A percentile compares a stretch with the other conserved stretches of the same genome.
phyloP scores from a whole-genome alignment of 2,329 filamentous ascomycete species.

The Aspergillus tanneri region DNA sequence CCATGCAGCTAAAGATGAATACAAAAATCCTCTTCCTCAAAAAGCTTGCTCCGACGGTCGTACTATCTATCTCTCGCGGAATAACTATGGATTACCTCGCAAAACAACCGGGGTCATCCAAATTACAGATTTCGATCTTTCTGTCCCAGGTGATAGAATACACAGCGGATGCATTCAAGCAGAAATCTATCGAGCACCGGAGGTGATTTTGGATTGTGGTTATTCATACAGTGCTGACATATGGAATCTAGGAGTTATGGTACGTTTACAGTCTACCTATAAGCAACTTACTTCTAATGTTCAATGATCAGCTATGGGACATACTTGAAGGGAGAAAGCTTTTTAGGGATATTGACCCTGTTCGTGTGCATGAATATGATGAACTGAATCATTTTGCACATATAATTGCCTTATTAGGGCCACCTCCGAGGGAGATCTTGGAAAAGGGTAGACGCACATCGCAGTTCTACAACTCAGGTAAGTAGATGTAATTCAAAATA shows the following conservation, averaged over 20 bases:
- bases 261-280: constrained; percentile 11
- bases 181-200: constrained; percentile 37
- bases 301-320: constrained; percentile 29
- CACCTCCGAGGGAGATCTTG: constrained; percentile 32
- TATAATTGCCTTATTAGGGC: constrained; percentile 32
- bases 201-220: constrained; percentile 36
- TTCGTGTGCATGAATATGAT: constrained; percentile 26
- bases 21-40: constrained; percentile 29
- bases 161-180: constrained; percentile 48
- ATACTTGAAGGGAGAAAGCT: constrained; percentile 30
- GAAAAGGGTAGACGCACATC: constrained; percentile 22
- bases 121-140: constrained; percentile 37
- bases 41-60: constrained; percentile 30
- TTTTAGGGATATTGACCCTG: constrained; percentile 26
- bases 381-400: constrained; percentile 31
- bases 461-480: constrained; percentile 16
- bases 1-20: constrained; percentile 27
- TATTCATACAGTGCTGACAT: constrained; percentile 41
- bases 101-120: constrained; percentile 25
- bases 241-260: constrained; percentile 40
- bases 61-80: constrained; percentile 36
- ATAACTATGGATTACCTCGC: constrained; percentile 27
- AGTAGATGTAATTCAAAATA: no score
- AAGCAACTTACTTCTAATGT: constrained; percentile 3
- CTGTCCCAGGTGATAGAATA: constrained; percentile 32